Conservation (phyloP, 2,329 filamentous ascomycete genomes). For the Aspergillus aculeatinus region DNA sequence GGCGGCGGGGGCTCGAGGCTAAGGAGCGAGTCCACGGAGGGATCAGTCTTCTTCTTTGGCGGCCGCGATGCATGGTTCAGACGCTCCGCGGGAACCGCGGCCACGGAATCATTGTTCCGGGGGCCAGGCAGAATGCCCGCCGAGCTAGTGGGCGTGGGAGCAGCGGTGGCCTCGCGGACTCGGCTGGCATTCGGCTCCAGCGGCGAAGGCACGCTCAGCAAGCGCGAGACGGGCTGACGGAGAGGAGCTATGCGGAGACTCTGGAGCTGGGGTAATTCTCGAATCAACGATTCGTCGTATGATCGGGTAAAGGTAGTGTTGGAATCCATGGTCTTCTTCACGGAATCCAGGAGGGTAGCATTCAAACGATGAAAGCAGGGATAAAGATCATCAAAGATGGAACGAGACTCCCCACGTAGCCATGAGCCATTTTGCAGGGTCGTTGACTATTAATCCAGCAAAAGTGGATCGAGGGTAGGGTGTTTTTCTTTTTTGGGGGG, state of each 20-base stretch:
- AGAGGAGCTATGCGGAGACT: conserved; percentile 49
- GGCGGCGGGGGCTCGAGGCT: conserved; percentile 37
- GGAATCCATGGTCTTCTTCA: conserved; percentile 31
- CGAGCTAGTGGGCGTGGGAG: conserved; percentile 28
- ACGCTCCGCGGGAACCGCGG: conserved; percentile 34
- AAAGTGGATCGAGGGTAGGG: neutral
- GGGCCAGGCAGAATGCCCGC: conserved; percentile 33
- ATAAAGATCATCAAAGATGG: conserved; percentile 2
- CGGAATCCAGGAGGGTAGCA: conserved; percentile 12
- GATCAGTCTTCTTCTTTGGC: conserved; percentile 39
- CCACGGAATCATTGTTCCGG: conserved; percentile 32
- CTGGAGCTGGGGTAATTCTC: conserved; percentile 43
- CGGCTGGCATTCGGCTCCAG: conserved; percentile 46
- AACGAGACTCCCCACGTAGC: neutral
- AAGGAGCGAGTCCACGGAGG: conserved; percentile 28
- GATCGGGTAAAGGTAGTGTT: conserved; percentile 31
- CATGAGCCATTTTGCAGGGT: conserved; percentile 1
- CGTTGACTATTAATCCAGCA: neutral
- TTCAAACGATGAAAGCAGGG: neutral
- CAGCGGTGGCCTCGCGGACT: conserved; percentile 31
- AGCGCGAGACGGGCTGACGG: conserved; percentile 45
- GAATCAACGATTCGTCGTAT: conserved; percentile 44
- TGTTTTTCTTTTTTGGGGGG: neutral
- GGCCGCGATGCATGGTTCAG: conserved; percentile 28
- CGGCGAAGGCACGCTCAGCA: conserved; percentile 43